Evolutionary conservation across 139 green algal genomes (phyloP).

Genomic region (Coelastrella sp.): DNA sequence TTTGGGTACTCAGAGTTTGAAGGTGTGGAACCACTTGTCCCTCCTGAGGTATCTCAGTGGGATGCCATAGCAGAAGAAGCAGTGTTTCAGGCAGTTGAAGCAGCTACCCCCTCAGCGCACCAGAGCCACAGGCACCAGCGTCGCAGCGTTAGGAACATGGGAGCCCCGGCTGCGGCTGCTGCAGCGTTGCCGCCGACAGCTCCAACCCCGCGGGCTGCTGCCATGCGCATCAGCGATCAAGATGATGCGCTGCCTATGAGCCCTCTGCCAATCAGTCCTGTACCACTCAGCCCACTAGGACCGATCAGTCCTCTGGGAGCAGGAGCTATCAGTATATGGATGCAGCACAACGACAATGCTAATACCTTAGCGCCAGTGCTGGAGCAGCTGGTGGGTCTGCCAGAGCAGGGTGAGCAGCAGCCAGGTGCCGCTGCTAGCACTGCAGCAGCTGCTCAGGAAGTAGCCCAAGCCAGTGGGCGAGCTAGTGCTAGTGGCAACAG

Average conservation of each 20-base stretch:
- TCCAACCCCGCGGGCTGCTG: no score
- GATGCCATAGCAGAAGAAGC: background rate
- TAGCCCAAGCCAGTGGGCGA: background rate
- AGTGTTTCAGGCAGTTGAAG: conserved; percentile 16
- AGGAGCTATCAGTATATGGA: background rate
- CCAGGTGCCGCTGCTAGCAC: background rate
- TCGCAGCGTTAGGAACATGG: conserved; percentile 12
- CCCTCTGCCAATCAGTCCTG: no score
- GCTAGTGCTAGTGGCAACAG: background rate
- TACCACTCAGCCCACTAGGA: background rate
- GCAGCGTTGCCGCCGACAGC: no score
- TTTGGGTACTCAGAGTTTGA: conserved; percentile 44
- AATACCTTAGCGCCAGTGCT: background rate
- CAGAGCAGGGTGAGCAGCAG: background rate
- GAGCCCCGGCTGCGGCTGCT: background rate
- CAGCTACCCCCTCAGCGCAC: background rate
- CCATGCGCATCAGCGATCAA: conserved; percentile 12
- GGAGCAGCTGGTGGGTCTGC: background rate
- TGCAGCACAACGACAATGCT: background rate
- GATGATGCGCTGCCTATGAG: background rate
- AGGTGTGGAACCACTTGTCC: conserved; percentile 40
- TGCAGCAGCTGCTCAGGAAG: background rate
- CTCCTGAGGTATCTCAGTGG: conserved; percentile 9
- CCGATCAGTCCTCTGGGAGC: background rate
- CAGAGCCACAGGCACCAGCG: conserved; percentile 8